Percentiles rank a stretch among this genome's conserved stretches.
phyloP scores from a whole-genome alignment of 495 filamentous ascomycete genomes.

The Pyrenula massariospora region DNA sequence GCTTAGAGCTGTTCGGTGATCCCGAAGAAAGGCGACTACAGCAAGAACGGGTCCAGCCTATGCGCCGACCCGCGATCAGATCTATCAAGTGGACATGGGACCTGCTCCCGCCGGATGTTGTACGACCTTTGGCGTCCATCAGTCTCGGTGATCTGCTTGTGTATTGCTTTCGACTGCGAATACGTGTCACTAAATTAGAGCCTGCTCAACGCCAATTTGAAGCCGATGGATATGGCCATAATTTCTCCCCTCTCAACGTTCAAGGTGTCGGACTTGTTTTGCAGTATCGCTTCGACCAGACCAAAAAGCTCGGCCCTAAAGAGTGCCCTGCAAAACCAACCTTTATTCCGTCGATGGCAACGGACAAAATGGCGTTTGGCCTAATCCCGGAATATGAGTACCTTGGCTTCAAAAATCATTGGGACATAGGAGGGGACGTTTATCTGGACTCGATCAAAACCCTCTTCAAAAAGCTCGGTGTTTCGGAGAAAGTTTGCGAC shows the following conservation, averaged over 20 bases:
- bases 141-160: background rate
- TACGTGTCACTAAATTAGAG: background rate
- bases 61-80: background rate
- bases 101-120: background rate
- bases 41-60: background rate
- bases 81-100: background rate
- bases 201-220: background rate
- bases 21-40: too few species aligned
- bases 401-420: background rate
- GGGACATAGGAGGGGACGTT: background rate
- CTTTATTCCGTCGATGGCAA: background rate
- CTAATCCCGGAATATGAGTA: background rate
- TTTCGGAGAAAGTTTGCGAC: background rate
- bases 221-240: background rate
- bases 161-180: background rate
- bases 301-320: background rate
- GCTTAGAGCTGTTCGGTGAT: background rate
- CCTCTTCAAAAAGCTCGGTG: background rate
- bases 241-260: background rate
- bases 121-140: background rate
- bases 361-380: background rate
- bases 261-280: background rate
- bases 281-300: background rate
- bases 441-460: background rate
- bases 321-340: background rate